Evolutionary conservation across 2,329 filamentous ascomycete genomes (phyloP), one percentile per base, ranked within the genome.

Genomic region (Elsinoe necatrix): DNA sequence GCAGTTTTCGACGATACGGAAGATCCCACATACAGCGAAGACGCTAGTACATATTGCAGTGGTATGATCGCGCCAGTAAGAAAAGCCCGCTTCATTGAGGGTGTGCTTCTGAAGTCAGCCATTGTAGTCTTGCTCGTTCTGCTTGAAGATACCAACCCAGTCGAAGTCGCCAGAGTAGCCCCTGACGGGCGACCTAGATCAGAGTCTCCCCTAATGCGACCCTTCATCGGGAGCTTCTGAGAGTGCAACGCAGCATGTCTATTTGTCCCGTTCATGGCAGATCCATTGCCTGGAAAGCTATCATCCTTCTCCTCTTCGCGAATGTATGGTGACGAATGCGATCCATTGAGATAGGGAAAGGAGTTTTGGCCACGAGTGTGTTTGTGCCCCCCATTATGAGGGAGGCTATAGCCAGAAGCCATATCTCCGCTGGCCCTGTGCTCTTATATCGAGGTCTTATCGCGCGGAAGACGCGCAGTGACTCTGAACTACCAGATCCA

Each of bases 11-110:
- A n/a, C n/a, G n/a, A n/a, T n/a, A n/a, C n/a, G n/a, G n/a, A n/a
- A n/a, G n/a, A n/a, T n/a, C n/a, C n/a, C n/a, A n/a, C 64, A n/a
- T 35, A 18, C 20, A 52, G 14, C 14, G 20, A 20, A 5, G 75
- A 74, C 5, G 73, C 74, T 54, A 78, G 67, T 55, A 78, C 61
- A 57, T 72, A 78, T 4, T 76, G 76, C 23, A 78, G 67, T 6
- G 75, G 75, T 23, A 79, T 67, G 27, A 81, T 67, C 55, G 79
- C 61, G 21, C 76, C 77, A 4, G 76, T 77, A 57, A 80, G 60
- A 4, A 75, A 66, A 63, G 81, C 77, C 23, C 72, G 68, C 14
- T 76, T 72, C 11, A 52, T 3, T 20, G 48, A 39, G 5, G 29
- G 20, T 21, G 5, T 14, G 16, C 48, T 52, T 14, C 3, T n/a